A percentile compares a stretch with the other conserved stretches of the same genome.
Evolutionary conservation across 2,329 filamentous ascomycete genomes (phyloP).

Genomic region (Paecilomyces fulvus): DNA sequence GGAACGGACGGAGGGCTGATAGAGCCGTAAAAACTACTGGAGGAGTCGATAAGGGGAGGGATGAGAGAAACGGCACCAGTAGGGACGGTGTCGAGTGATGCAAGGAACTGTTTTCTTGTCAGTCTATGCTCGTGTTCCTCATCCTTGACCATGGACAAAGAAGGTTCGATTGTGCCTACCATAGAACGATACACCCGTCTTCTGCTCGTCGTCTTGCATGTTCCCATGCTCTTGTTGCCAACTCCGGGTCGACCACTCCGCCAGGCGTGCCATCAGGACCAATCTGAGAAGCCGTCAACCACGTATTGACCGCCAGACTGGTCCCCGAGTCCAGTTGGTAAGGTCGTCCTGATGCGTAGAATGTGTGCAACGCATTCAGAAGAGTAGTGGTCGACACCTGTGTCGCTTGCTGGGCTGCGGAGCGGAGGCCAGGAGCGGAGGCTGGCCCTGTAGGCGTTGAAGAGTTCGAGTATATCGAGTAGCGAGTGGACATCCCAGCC

Average conservation of each 20-base stretch:
- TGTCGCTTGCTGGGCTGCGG: slow-evolving; percentile 57
- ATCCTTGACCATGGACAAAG: slow-evolving; percentile 10
- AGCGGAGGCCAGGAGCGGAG: slow-evolving; percentile 34
- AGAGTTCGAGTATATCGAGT: slow-evolving; percentile 57
- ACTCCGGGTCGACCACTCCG: slow-evolving; percentile 68
- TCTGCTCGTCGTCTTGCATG: slow-evolving; percentile 90
- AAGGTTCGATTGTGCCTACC: slow-evolving; percentile 47
- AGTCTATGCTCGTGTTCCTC: background rate
- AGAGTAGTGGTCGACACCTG: slow-evolving; percentile 90
- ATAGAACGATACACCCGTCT: slow-evolving; percentile 84
- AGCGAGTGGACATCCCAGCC: slow-evolving; percentile 48
- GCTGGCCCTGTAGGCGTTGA: slow-evolving; percentile 43
- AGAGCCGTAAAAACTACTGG: slow-evolving; percentile 68
- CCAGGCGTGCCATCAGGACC: slow-evolving; percentile 61
- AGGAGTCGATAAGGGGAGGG: slow-evolving; percentile 72
- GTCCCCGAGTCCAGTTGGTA: slow-evolving; percentile 83
- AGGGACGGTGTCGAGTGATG: slow-evolving; percentile 83
- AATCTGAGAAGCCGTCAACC: slow-evolving; percentile 70
- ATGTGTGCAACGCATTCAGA: slow-evolving; percentile 83
- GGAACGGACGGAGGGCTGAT: slow-evolving; percentile 74
- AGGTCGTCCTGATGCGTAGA: slow-evolving; percentile 73
- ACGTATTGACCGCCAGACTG: slow-evolving; percentile 89
- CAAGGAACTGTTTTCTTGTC: slow-evolving; percentile 56
- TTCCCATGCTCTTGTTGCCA: slow-evolving; percentile 85
- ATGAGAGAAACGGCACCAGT: slow-evolving; percentile 69